Evolutionary conservation across 2,329 filamentous ascomycete species (phyloP), one percentile per base, ranked within the genome.

Genomic region (Claviceps spartinae): DNA sequence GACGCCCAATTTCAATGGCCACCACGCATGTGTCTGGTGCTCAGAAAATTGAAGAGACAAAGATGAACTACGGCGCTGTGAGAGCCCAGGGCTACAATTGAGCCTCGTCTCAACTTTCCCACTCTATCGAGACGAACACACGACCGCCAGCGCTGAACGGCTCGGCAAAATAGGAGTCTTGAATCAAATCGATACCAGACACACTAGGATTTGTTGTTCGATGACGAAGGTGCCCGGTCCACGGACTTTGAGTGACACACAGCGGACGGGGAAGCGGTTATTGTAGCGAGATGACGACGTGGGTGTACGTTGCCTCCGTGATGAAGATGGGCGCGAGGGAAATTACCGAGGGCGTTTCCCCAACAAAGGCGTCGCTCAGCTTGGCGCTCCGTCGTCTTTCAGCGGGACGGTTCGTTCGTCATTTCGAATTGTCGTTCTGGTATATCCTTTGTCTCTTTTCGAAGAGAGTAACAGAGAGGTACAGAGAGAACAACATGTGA

Each of bases 161-260:
- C 9, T 20, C 40, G 4, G n/a, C 3, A 22, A 22, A 13, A n/a
- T 18, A 42, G n/a, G 40, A 42, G 20, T 42, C 40, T 9, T 20
- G 40, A 22, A 42, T 48, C 37, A 41, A 11, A 47, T 48, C 40
- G 22, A 50, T 40, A 34, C 13, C 26, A n/a, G 22, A 4, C 9
- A 34, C 30, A 34, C 30, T 40, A 30, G 30, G 30, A 34, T 9
- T 34, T 34, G 30, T 34, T 26, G 9, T 30, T 18, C 46, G 40
- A 51, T 55, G 52, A 44, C 49, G 52, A 46, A 49, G 46, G 49
- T 46, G 30, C 46, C 41, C 22, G 37, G 24, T 34, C 37, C 11
- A 45, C 30, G 22, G 22, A 9, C 24, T 34, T 34, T 34, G 9
- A 45, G 24, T 16, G 43, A n/a, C 43, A 30, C 24, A 24, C 20